Evolutionary conservation across 2,329 filamentous ascomycete species (phyloP).

Genomic region (Lasiodiplodia hormozganensis): DNA sequence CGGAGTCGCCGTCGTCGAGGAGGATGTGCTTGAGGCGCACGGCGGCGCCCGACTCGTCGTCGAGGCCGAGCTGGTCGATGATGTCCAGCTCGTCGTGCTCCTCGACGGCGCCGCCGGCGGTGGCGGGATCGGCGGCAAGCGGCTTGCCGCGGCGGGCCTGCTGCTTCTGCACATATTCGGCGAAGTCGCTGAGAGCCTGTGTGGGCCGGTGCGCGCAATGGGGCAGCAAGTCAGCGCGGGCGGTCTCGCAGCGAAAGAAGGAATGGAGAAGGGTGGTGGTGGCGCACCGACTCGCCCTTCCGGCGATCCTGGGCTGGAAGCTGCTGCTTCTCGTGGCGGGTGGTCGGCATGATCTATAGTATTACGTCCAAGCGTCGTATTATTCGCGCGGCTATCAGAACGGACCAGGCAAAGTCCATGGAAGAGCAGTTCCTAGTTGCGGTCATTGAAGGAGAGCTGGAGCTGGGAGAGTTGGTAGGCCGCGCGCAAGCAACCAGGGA

Average conservation of each 20-base stretch:
- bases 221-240: not conserved
- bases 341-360: constrained; percentile 40
- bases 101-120: constrained; percentile 58
- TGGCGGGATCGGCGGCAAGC: constrained; percentile 38
- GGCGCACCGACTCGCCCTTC: constrained; percentile 80
- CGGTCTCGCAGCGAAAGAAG: constrained; percentile 20
- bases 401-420: constrained; percentile 31
- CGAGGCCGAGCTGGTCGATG: constrained; percentile 77
- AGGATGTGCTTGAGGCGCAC: constrained; percentile 79
- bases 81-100: constrained; percentile 91
- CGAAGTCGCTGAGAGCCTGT: constrained; percentile 89
- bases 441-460: constrained; percentile 27
- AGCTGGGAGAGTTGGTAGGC: constrained; percentile 4
- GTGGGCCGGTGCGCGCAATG: not conserved
- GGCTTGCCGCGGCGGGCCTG: constrained; percentile 69
- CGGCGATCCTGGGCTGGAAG: constrained; percentile 75
- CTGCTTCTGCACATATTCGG: constrained; percentile 95
- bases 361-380: constrained; percentile 22
- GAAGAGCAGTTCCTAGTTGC: constrained; percentile 12
- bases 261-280: not conserved
- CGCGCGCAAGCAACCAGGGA: constrained; percentile 15
- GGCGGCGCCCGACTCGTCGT: constrained; percentile 69
- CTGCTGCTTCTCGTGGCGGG: constrained; percentile 62
- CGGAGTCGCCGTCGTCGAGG: constrained; percentile 58
- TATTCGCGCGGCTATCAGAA: constrained; percentile 27